Evolutionary conservation across 495 filamentous ascomycete genomes (phyloP).

Genomic region (Cercophora samala): DNA sequence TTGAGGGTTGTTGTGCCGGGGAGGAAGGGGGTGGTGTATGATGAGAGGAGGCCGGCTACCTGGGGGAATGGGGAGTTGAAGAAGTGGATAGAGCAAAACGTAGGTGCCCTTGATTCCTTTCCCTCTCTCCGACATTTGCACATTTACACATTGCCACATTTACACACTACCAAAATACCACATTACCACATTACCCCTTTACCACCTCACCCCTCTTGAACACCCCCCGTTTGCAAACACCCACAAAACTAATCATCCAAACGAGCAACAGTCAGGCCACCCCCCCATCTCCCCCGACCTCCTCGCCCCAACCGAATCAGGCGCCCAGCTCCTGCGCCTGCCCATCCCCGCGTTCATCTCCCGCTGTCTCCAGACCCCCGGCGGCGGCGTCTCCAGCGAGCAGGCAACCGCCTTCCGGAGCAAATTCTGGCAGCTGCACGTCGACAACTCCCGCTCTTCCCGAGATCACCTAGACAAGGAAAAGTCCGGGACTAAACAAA

Average conservation of each 20-base stretch:
- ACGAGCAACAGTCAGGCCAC: conserved; percentile 20
- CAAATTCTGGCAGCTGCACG: conserved; percentile 36
- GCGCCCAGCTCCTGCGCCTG: conserved; percentile 27
- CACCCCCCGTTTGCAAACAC: too few species aligned
- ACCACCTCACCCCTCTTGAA: too few species aligned
- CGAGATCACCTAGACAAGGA: neutral
- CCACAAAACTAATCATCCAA: too few species aligned
- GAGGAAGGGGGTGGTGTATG: conserved; percentile 10
- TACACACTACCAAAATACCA: too few species aligned
- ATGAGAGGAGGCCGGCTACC: conserved; percentile 17
- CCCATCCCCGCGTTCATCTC: conserved; percentile 22
- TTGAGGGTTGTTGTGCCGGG: conserved; percentile 19
- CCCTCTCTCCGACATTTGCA: neutral
- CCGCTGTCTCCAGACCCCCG: conserved; percentile 25
- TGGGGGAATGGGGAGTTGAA: conserved; percentile 26
- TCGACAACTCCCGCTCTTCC: conserved; percentile 19
- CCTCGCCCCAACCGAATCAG: conserved; percentile 27
- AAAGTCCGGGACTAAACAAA: neutral
- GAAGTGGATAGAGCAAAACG: conserved; percentile 24
- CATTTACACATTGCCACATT: too few species aligned
- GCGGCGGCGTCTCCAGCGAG: conserved; percentile 16
- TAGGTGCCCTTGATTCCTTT: conserved; percentile 6
- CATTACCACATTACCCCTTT: too few species aligned
- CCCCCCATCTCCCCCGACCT: conserved; percentile 16
- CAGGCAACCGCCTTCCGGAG: conserved; percentile 34